Evolutionary conservation across 75 land plant genomes (phyloP), one percentile per base, ranked within the genome.

Genomic region (Cunninghamia lanceolata): DNA sequence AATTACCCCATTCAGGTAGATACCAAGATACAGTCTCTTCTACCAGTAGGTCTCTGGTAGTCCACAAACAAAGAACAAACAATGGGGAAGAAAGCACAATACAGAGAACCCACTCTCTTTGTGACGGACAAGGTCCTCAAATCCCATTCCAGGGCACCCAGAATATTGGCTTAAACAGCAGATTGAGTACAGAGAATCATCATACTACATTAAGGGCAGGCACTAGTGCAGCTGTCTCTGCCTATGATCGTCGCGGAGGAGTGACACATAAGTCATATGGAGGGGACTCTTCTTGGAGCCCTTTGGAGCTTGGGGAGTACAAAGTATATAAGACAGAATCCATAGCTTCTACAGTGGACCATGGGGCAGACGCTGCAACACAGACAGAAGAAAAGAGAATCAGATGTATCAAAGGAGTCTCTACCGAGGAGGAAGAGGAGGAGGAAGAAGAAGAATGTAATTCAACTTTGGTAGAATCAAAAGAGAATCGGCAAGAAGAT

Each of bases 241-340:
- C 28, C 75, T 34, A 73, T 73, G 83, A 30, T 73, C 75, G 75
- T 63, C 77, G 40, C 83, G 34, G 78, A 66, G 82, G 84, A 82
- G 3, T 43, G 63, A 39, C 13, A 87, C 42, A 34, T 50, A 56
- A 82, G 89, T 76, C 5, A 82, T 73, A 25, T 9, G 74, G 90
- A 56, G 63, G 92, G 53, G 90, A 91, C 59, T 86, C 89, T 84
- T 89, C 94, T 16, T 91, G 93, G 90, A 88, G 93, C 88, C 89
- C 94, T 14, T 76, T 91, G 83, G 93, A 94, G 71, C 87, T 92
- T 70, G 71, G 85, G 32, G 94, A 94, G 85, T 94, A 94, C 87
- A 94, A 90, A 46, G 94, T 93, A 30, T 94, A 93, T 92, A 94
- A 94, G 85, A 25, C 94, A 19, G 93, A 93, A 68, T 68, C 89